Evolutionary conservation across 2,329 filamentous ascomycete species (phyloP), one percentile per base, ranked within the genome.

Genomic region (Rutstroemia sp.): DNA sequence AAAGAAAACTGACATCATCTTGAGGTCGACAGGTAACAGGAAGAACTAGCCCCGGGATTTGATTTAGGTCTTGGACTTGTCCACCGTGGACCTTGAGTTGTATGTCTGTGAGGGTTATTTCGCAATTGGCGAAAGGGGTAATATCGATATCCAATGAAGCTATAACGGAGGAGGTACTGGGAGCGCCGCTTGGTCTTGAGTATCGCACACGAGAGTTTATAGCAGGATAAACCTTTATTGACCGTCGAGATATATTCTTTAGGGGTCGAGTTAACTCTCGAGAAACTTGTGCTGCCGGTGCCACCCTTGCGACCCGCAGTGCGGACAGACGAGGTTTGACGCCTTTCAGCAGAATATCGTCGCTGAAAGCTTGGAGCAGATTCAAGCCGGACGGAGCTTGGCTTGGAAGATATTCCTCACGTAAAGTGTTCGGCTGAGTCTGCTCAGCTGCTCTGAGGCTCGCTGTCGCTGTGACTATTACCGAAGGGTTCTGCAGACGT

Each of bases 1-100:
- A 92, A 53, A 92, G 74, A 63, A 90, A 83, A 1, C 86, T 88
- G 59, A 89, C 73, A 68, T 91, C 87, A 66, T 92, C 88, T 63
- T 87, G 84, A 16, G 87, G 81, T 14, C 83, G 82, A 67, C 84
- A 86, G 44, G 75, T 75, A 25, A 86, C 73, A 4, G 83, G 81
- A 19, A 86, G 72, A n/a, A 65, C 59, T 59, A 82, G 70, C 25
- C 76, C 78, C 2, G 76, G 72, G 12, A 62, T 59, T 39, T 72
- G 70, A 60, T 80, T 82, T 14, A 87, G 76, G 57, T 81, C 75
- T 55, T 84, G 78, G 17, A 87, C 78, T 14, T 71, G 72, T 48
- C 83, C 84, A 23, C 83, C 81, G 34, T 74, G 72, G 14, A 89
- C 73, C 1, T 73, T 71, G 27, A 91, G 72, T 1, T 75, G 64